Percentiles rank a stretch among this genome's conserved stretches.
Conservation (phyloP, 106 monocot genomes). For the Dactylorhiza incarnata region DNA sequence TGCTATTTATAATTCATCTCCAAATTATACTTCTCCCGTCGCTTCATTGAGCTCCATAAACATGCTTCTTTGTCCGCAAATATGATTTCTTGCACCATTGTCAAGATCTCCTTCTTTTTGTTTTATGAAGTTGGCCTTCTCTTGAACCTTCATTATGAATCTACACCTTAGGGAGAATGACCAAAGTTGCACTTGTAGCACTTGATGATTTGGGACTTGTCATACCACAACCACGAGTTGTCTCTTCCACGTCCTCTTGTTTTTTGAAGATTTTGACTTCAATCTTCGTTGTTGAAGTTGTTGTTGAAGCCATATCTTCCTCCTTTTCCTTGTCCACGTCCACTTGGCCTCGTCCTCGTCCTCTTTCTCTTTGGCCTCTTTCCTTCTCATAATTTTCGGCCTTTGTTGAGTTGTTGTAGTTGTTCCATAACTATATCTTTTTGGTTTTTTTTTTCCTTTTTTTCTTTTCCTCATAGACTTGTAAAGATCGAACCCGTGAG, state of each 20-base stretch:
- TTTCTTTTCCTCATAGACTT: not conserved
- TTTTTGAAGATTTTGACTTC: too few relatives aligned
- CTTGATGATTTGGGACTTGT: too few relatives aligned
- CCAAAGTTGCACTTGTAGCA: too few relatives aligned
- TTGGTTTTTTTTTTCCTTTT: not conserved
- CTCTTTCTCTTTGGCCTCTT: not conserved
- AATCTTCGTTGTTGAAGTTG: not conserved
- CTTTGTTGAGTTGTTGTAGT: not conserved
- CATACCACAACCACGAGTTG: not conserved
- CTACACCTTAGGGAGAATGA: too few relatives aligned
- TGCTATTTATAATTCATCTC: slow-evolving; percentile 1
- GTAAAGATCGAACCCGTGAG: not conserved
- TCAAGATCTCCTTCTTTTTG: not conserved
- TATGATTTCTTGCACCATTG: not conserved
- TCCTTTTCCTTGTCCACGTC: not conserved
- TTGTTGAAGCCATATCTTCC: not conserved
- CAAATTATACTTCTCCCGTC: not conserved
- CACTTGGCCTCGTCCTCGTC: not conserved
- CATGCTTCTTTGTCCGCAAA: not conserved
- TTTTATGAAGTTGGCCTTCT: not conserved
- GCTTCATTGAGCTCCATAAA: not conserved
- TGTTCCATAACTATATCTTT: too few relatives aligned
- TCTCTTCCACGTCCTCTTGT: not conserved
- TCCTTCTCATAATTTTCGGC: not conserved
- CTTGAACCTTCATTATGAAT: too few relatives aligned